Conservation (phyloP, 1,284 basidiomycete genomes). For the Phellopilus nigrolimitatus region DNA sequence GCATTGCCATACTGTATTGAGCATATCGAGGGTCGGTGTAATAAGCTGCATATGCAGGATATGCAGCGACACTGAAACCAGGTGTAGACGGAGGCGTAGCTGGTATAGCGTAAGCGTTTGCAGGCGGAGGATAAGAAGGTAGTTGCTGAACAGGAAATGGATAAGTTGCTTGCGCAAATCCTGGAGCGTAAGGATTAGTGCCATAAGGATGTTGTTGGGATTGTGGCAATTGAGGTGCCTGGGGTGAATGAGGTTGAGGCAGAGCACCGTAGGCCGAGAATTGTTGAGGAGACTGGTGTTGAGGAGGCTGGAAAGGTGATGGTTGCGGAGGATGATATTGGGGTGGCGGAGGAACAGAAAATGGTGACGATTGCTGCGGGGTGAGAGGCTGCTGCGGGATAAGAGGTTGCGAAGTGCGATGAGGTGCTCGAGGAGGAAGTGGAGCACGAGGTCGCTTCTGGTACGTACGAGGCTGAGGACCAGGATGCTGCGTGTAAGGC, state of each 20-base stretch:
- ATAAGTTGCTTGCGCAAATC: constrained; percentile 4
- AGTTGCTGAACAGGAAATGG: constrained; percentile 4
- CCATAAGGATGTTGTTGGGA: background rate
- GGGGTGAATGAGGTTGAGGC: background rate
- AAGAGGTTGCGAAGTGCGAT: background rate
- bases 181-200: background rate
- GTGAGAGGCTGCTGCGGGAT: background rate
- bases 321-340: background rate
- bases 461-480: too few relatives aligned
- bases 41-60: constrained; percentile 10
- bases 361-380: background rate
- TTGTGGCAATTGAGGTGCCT: constrained; percentile 1
- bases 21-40: constrained; percentile 13
- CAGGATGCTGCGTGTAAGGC: too few relatives aligned
- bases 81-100: background rate
- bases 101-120: background rate
- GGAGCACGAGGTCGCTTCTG: too few relatives aligned
- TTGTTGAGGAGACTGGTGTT: constrained; percentile 5
- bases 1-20: constrained; percentile 6
- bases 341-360: background rate
- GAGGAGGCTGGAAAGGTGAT: background rate
- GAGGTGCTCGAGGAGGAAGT: too few relatives aligned
- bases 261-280: constrained; percentile 2
- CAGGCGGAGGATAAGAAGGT: background rate
- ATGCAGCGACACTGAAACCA: background rate